phyloP scores from a whole-genome alignment of 306 rosid genomes.

The Begonia fuchsioides region DNA sequence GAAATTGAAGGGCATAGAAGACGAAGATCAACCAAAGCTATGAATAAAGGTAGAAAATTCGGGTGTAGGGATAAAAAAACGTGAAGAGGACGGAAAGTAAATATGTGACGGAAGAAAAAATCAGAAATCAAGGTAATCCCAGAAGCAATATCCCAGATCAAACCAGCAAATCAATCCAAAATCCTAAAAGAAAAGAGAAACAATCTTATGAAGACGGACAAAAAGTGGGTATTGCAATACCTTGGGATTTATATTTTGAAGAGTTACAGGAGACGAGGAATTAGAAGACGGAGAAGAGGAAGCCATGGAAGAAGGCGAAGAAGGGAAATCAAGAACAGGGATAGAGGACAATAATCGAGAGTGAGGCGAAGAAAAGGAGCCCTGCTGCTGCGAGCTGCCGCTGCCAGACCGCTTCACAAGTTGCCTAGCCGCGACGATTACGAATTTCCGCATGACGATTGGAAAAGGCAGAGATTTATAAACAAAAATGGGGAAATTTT shows the following conservation, averaged over 20 bases:
- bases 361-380: slow-evolving; percentile 9
- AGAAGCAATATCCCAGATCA: not conserved
- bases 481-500: not conserved
- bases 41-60: too few relatives aligned
- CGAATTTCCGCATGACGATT: slow-evolving; percentile 60
- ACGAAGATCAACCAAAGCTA: too few relatives aligned
- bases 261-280: slow-evolving; percentile 29
- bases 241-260: slow-evolving; percentile 60
- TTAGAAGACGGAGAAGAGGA: slow-evolving; percentile 14
- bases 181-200: not conserved
- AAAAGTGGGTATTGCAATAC: slow-evolving; percentile 8
- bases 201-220: not conserved
- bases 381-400: slow-evolving; percentile 1
- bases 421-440: slow-evolving; percentile 19
- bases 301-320: slow-evolving; percentile 8
- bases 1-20: too few relatives aligned
- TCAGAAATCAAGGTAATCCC: not conserved
- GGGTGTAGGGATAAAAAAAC: too few relatives aligned
- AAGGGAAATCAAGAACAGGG: not conserved
- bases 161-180: not conserved
- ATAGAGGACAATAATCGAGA: slow-evolving; percentile 22
- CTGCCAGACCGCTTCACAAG: slow-evolving; percentile 24
- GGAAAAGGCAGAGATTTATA: not conserved
- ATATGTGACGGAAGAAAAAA: not conserved
- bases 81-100: too few relatives aligned